phyloP scores from a whole-genome alignment of 257 asterid genomes.

The Phtheirospermum japonicum region DNA sequence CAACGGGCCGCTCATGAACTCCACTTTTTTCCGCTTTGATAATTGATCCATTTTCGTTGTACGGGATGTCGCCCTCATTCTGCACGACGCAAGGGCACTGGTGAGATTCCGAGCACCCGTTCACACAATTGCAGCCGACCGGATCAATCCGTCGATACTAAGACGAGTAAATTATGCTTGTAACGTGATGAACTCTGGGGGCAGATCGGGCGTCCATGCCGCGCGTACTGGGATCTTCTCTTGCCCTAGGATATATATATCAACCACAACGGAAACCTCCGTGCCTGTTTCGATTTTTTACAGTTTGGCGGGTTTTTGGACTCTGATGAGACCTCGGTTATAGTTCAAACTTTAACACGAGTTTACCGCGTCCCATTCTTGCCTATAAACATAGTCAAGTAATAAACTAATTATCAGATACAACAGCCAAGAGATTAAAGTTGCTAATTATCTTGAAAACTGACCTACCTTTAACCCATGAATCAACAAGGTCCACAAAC shows the following conservation, averaged over 20 bases:
- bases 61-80: slow-evolving; percentile 64
- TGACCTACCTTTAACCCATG: slow-evolving; percentile 63
- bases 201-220: too few species aligned
- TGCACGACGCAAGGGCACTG: slow-evolving; percentile 51
- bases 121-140: slow-evolving; percentile 56
- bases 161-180: slow-evolving; percentile 43
- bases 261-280: too few species aligned
- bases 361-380: too few species aligned
- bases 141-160: slow-evolving; percentile 36
- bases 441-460: slow-evolving; percentile 2
- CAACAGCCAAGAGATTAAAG: slow-evolving; percentile 13
- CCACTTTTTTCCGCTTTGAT: slow-evolving; percentile 36
- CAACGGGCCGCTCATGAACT: slow-evolving; percentile 71
- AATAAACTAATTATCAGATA: too few species aligned
- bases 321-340: too few species aligned
- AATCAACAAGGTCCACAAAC: slow-evolving; percentile 69
- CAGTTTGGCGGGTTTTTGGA: too few species aligned
- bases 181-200: slow-evolving; percentile 54
- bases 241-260: too few species aligned
- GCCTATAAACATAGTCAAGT: too few species aligned
- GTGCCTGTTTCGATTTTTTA: too few species aligned
- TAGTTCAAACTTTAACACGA: too few species aligned
- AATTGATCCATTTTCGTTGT: slow-evolving; percentile 49
- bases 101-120: slow-evolving; percentile 57
- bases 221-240: too few species aligned